Base-by-base conservation (phyloP, 495 filamentous ascomycete genomes). In the Penicillium atrosanguineum region DNA sequence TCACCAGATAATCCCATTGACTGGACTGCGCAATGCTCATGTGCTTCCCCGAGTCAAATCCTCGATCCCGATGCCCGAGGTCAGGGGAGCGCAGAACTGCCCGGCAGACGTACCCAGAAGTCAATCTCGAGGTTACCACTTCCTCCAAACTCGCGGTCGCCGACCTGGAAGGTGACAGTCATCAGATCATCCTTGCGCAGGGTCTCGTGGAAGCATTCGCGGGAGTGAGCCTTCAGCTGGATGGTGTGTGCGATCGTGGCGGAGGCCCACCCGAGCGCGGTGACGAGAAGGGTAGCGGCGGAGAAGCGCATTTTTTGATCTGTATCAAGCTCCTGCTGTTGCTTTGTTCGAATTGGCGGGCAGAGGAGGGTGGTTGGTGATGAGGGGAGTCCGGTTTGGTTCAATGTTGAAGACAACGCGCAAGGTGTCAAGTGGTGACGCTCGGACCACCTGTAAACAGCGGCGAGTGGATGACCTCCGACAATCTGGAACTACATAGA, bases 141-240 rank as follows among this genome's bases (percentile, higher is more conserved):
- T 15, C 89, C 86, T 26, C 93, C 94, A 70, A 97, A 97, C 63
- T 98, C 94, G 50, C 95, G 75, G 68, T 98, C 94, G 59, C 95
- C 94, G 53, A 97, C 92, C 77, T 97, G 94, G 79, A 96, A 98
- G 15, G 91, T 94, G 28, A 98, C 93, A 9, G 91, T 97, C 94
- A 98, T 98, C 71, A 87, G 86, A 75, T 98, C 94, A 71, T 96
- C 94, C 61, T 80, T 83, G 76, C 96, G 91, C 39, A 98, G 85
- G 44, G 75, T 69, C 76, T 98, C 94, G 81, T 96, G 90, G 81
- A 97, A 98, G 78, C 94, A 98, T 78, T 98, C 94, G 67, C 90
- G 82, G 55, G 87, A 84, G 71, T 97, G 91, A 50, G 94, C 84
- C 48, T 85, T 84, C 53, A 98, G 85, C 67, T 95, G 88, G 79